Evolutionary conservation across 2,329 filamentous ascomycete species (phyloP), one percentile per base, ranked within the genome.

Genomic region (Diaporthe helianthi): DNA sequence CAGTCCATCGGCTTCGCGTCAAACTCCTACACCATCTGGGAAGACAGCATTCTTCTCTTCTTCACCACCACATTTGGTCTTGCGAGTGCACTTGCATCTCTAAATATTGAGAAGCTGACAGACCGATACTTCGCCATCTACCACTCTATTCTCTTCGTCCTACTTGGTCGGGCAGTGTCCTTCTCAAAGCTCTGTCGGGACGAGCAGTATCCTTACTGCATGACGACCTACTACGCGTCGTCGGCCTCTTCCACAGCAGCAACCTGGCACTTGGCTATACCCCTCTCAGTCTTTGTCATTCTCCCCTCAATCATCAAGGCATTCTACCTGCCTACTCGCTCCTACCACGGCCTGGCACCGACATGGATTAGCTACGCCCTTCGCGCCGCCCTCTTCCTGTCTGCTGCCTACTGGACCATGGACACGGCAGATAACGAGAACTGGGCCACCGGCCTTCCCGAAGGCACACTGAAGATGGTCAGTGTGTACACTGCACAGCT

Each of bases 21-120:
- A 4, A 99, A 99, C 80, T 99, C 96, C 0, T 99, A 94, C 80
- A 98, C 95, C 0, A 97, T 99, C 73, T 99, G 96, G 94, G 96
- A 99, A 81, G 96, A 99, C 76, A 92, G 93, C 17, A 98, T 98
- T 68, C 86, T 97, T 5, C 85, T 97, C 3, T 97, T 97, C 82
- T 95, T 98, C 81, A 87, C 98, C 69, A 89, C 90, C 2, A 96
- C 94, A 0, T 98, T 98, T 77, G 94, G 94, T 36, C 80, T 94
- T 8, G 85, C 91, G n/a, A 88, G 91, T 44, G 87, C 92, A 15
- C 80, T 93, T 15, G 90, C 91, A 2, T 94, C 94, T 0, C 86
- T 97, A 75, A 89, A 93, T 19, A 90, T 94, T 72, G 86, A 89
- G 64, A 84, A 86, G 44, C 81, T 86, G 29, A 82, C 86, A 4